Conservation (phyloP, 1,139 yeast genomes). For the Saccharomyces hybrid region DNA sequence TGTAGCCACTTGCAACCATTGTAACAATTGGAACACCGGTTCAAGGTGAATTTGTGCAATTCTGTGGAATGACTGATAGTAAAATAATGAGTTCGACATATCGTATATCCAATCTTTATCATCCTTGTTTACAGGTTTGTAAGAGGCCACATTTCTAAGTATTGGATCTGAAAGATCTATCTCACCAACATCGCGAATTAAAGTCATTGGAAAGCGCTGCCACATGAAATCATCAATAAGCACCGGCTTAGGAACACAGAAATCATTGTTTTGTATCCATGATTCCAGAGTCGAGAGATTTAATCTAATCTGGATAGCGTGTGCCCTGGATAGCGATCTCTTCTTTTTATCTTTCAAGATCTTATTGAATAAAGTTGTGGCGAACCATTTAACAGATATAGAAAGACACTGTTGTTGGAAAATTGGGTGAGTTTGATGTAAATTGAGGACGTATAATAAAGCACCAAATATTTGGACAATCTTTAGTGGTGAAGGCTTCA, state of each 20-base stretch:
- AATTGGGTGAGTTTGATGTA: slow-evolving; percentile 72
- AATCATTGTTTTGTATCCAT: slow-evolving; percentile 79
- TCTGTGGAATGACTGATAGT: slow-evolving; percentile 48
- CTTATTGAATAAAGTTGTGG: slow-evolving; percentile 65
- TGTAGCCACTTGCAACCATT: slow-evolving; percentile 85
- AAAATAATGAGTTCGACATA: slow-evolving; percentile 39
- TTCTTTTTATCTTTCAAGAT: slow-evolving; percentile 53
- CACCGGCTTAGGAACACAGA: slow-evolving; percentile 39
- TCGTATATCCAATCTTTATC: slow-evolving; percentile 20
- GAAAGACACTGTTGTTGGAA: slow-evolving; percentile 70
- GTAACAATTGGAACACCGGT: slow-evolving; percentile 72
- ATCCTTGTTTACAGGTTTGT: slow-evolving; percentile 18
- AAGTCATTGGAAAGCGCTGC: slow-evolving; percentile 39
- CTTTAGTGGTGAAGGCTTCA: slow-evolving; percentile 80
- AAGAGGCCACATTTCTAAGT: slow-evolving; percentile 24
- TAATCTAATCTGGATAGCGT: slow-evolving; percentile 83
- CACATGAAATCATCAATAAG: slow-evolving; percentile 35
- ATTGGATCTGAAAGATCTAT: slow-evolving; percentile 21
- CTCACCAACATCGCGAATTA: slow-evolving; percentile 30
- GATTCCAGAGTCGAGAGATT: slow-evolving; percentile 83
- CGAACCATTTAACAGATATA: slow-evolving; percentile 71
- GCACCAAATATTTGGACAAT: slow-evolving; percentile 86
- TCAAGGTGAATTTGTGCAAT: slow-evolving; percentile 61
- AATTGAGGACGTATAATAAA: slow-evolving; percentile 70
- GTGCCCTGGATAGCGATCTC: slow-evolving; percentile 63